Percentiles rank a stretch among this genome's conserved stretches.
Conservation (phyloP, 1,284 basidiomycete species). For the Irpex rosettiformis region DNA sequence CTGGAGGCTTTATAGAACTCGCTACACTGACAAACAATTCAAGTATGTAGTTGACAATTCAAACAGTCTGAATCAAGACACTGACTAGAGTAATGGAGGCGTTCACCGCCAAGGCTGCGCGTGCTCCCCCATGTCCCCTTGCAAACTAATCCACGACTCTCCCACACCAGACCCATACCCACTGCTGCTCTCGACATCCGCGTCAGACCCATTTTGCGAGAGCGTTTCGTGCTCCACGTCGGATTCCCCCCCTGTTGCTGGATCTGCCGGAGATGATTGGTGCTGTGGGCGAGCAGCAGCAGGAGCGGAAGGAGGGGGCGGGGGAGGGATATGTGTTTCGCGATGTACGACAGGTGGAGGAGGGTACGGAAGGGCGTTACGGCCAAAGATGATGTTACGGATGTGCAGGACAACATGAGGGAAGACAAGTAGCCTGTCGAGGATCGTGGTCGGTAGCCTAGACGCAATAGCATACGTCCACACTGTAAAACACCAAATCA, state of each 20-base stretch:
- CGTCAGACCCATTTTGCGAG: slow-evolving; percentile 52
- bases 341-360: slow-evolving; percentile 37
- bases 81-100: not conserved
- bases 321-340: not conserved
- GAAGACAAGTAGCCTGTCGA: slow-evolving; percentile 62
- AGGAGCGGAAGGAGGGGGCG: slow-evolving; percentile 12
- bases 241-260: slow-evolving; percentile 5
- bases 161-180: slow-evolving; percentile 40
- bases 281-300: slow-evolving; percentile 7
- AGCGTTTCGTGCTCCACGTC: slow-evolving; percentile 32
- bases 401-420: slow-evolving; percentile 61
- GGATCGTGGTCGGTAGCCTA: slow-evolving; percentile 58
- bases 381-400: slow-evolving; percentile 49
- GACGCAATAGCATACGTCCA: slow-evolving; percentile 66
- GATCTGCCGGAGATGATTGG: not conserved
- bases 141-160: slow-evolving; percentile 68
- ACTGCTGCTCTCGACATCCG: slow-evolving; percentile 59
- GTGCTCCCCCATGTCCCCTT: slow-evolving; percentile 14
- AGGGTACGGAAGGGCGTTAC: slow-evolving; percentile 26
- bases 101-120: not conserved
- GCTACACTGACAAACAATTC: too few relatives aligned
- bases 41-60: too few relatives aligned
- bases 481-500: slow-evolving; percentile 35
- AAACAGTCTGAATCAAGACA: too few relatives aligned
- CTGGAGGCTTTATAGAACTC: too few relatives aligned